Evolutionary conservation across 2,329 filamentous ascomycete species (phyloP).

Genomic region (Myriosclerotinia duriaeana): DNA sequence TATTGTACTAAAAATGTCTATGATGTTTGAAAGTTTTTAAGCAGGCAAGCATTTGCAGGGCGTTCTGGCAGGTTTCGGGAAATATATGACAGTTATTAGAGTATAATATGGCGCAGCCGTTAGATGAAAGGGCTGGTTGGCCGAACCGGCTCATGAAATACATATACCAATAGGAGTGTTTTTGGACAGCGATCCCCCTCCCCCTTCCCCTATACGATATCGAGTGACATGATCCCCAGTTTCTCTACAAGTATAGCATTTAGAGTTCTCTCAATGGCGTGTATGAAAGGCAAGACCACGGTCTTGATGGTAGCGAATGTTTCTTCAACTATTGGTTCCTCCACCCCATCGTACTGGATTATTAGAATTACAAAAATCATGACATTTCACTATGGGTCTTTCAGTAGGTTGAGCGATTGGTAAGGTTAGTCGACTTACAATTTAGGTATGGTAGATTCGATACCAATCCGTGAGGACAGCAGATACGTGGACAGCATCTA

Average conservation of each 20-base stretch:
- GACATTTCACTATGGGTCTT: not conserved
- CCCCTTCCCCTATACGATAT: not conserved
- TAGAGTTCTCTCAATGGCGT: not conserved
- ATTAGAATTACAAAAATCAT: not conserved
- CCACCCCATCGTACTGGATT: not conserved
- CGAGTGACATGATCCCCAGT: not conserved
- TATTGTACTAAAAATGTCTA: conserved; percentile 23
- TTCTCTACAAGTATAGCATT: conserved; percentile 1
- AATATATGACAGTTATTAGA: conserved; percentile 18
- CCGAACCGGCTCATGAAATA: conserved; percentile 17
- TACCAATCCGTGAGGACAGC: not conserved
- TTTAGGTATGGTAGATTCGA: too few species aligned
- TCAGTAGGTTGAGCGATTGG: not conserved
- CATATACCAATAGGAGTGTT: conserved; percentile 19
- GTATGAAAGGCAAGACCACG: not conserved
- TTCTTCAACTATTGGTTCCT: not conserved
- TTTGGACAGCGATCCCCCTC: conserved; percentile 7
- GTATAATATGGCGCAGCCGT: conserved; percentile 20
- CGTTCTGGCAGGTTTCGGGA: conserved; percentile 21
- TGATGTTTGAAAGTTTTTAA: conserved; percentile 22
- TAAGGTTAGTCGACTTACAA: too few species aligned
- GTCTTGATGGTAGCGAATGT: not conserved
- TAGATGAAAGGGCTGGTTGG: conserved; percentile 6
- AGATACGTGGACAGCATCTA: not conserved
- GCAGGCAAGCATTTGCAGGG: conserved; percentile 26